Evolutionary conservation across 2,329 filamentous ascomycete species (phyloP).

Genomic region (Phialophora macrospora): DNA sequence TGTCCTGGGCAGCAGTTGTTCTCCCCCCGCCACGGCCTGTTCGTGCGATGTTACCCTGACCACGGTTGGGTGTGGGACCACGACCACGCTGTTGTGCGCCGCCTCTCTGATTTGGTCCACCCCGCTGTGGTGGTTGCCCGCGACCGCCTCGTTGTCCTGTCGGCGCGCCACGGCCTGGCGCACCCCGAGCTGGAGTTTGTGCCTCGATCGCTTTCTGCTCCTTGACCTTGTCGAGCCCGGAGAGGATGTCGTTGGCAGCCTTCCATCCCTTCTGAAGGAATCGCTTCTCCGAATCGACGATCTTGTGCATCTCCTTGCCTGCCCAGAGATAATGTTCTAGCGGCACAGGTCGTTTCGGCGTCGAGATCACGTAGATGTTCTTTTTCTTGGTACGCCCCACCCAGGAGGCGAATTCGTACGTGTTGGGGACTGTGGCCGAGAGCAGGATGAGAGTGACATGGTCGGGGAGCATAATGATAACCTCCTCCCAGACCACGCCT

Average conservation of each 20-base stretch:
- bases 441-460: slow-evolving; percentile 94
- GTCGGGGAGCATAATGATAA: slow-evolving; percentile 98
- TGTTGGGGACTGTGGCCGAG: slow-evolving; percentile 96
- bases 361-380: slow-evolving; percentile 98
- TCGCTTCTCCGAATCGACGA: slow-evolving; percentile 88
- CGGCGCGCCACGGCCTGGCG: slow-evolving; percentile 31
- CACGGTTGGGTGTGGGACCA: slow-evolving; percentile 61
- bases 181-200: slow-evolving; percentile 45
- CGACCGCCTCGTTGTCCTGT: slow-evolving; percentile 60
- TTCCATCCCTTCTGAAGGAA: slow-evolving; percentile 96
- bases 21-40: slow-evolving; percentile 83
- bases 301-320: slow-evolving; percentile 88
- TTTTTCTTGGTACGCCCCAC: slow-evolving; percentile 97
- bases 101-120: slow-evolving; percentile 60
- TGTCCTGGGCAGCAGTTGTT: slow-evolving; percentile 89
- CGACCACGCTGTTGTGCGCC: slow-evolving; percentile 57
- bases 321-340: slow-evolving; percentile 97
- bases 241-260: slow-evolving; percentile 80
- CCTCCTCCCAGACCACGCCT: slow-evolving; percentile 98
- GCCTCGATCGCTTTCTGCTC: slow-evolving; percentile 57
- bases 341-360: slow-evolving; percentile 90
- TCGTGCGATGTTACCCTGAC: slow-evolving; percentile 84
- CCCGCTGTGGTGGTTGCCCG: slow-evolving; percentile 56
- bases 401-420: slow-evolving; percentile 97
- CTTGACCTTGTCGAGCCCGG: slow-evolving; percentile 78